These are phyloP conservation scores for Kernera saxatilis DNA, from an alignment of 345 rosid genomes.

Conservation along the genomic window DNA sequence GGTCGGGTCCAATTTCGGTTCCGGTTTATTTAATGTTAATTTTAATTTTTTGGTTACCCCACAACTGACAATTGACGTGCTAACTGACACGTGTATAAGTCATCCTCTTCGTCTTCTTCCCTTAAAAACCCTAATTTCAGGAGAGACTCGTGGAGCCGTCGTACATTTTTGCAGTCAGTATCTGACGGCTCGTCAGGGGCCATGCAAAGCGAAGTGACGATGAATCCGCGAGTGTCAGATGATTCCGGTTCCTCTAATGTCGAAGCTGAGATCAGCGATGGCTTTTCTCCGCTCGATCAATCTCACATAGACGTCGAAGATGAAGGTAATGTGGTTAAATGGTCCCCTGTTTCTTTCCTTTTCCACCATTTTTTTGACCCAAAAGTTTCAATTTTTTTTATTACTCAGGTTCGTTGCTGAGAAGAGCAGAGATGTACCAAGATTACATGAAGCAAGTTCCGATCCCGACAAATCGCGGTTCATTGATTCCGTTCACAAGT, in stretches of 20 bases:
- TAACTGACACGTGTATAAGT: conserved; percentile 15
- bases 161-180: background rate
- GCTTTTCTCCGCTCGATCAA: conserved; percentile 13
- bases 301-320: conserved; percentile 29
- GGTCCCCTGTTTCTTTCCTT: background rate
- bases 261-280: conserved; percentile 34
- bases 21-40: background rate
- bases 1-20: background rate
- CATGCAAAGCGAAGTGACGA: conserved; percentile 7
- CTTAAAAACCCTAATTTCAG: conserved; percentile 1
- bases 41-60: background rate
- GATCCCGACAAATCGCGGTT: conserved; percentile 56
- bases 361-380: background rate
- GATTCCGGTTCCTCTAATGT: conserved; percentile 50
- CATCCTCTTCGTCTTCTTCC: background rate
- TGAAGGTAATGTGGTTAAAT: conserved; percentile 35
- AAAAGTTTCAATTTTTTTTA: background rate
- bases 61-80: background rate
- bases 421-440: conserved; percentile 69
- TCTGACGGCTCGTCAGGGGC: background rate
- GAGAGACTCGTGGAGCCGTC: background rate
- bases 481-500: conserved; percentile 64
- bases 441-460: conserved; percentile 71
- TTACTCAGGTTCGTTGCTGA: conserved; percentile 13
- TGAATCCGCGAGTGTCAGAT: conserved; percentile 37